Percentiles rank a stretch among this genome's conserved stretches.
phyloP scores from a whole-genome alignment of 257 asterid genomes.

The Penstemon davidsonii region DNA sequence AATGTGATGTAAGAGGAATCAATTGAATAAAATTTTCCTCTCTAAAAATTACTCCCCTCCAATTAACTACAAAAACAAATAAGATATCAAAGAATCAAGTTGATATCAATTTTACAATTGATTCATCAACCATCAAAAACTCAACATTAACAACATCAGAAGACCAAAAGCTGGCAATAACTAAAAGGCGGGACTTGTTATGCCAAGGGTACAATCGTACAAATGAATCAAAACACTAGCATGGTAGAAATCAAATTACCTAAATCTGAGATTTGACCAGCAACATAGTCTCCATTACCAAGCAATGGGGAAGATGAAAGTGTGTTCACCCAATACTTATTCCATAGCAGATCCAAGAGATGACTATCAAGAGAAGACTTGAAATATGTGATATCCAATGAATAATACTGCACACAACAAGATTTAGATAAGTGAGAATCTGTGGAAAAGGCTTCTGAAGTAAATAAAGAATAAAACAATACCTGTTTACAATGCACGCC shows the following conservation, averaged over 20 bases:
- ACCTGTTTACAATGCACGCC: constrained; percentile 99
- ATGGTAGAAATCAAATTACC: constrained; percentile 46
- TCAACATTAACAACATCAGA: constrained; percentile 16
- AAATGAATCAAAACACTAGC: constrained; percentile 5
- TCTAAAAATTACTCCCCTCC: too few species aligned
- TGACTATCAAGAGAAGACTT: constrained; percentile 93
- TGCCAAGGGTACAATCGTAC: not conserved
- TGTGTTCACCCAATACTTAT: constrained; percentile 98
- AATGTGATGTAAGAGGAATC: too few species aligned
- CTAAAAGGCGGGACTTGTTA: not conserved
- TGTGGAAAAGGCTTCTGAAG: constrained; percentile 16
- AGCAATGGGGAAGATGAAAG: constrained; percentile 98
- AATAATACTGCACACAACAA: constrained; percentile 66
- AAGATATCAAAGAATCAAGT: too few species aligned
- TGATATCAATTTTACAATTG: too few species aligned
- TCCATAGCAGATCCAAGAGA: constrained; percentile 94
- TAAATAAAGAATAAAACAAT: constrained; percentile 8
- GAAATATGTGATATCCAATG: constrained; percentile 95
- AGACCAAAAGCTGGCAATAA: constrained; percentile 1
- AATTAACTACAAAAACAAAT: too few species aligned
- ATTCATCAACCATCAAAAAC: too few species aligned
- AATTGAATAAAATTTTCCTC: too few species aligned
- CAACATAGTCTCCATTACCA: constrained; percentile 96
- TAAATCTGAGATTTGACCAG: constrained; percentile 95
- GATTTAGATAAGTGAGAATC: constrained; percentile 7